phyloP scores from a whole-genome alignment of 257 asterid genomes.

The Craterostigma plantagineum region DNA sequence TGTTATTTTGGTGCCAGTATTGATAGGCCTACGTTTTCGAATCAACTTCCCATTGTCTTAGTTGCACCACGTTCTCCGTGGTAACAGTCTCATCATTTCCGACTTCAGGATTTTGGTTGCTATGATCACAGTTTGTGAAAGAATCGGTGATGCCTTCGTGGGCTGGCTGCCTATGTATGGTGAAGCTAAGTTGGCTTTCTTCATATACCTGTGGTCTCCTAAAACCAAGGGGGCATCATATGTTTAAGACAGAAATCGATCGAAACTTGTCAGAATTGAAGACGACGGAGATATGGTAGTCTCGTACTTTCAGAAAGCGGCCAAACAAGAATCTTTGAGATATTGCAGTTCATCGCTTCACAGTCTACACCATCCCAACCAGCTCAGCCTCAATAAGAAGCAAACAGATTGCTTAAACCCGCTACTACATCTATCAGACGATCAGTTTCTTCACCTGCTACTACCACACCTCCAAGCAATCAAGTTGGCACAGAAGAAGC shows the following conservation, averaged over 20 bases:
- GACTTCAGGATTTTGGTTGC: slow-evolving; percentile 80
- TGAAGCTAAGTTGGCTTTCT: slow-evolving; percentile 94
- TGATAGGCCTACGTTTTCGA: slow-evolving; percentile 27
- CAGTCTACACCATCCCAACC: slow-evolving; percentile 49
- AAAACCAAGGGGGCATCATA: slow-evolving; percentile 95
- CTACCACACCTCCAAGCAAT: slow-evolving; percentile 29
- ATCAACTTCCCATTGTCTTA: slow-evolving; percentile 4
- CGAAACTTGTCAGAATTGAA: slow-evolving; percentile 61
- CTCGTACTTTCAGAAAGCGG: slow-evolving; percentile 43
- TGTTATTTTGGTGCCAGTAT: slow-evolving; percentile 93
- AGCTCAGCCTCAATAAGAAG: slow-evolving; percentile 32
- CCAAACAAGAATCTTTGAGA: slow-evolving; percentile 68
- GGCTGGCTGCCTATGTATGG: slow-evolving; percentile 97
- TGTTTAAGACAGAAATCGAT: slow-evolving; percentile 82
- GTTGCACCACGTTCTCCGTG: slow-evolving; percentile 4
- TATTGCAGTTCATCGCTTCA: slow-evolving; percentile 69
- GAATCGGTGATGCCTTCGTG: slow-evolving; percentile 66
- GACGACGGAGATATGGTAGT: slow-evolving; percentile 57
- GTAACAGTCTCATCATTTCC: slow-evolving; percentile 2
- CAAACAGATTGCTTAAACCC: slow-evolving; percentile 19
- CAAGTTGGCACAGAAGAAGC: slow-evolving; percentile 27
- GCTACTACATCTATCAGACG: slow-evolving; percentile 18
- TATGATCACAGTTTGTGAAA: slow-evolving; percentile 66
- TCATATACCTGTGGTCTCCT: slow-evolving; percentile 86
- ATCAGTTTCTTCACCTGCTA: slow-evolving; percentile 20